These are phyloP conservation scores for Epichloe amarillans DNA, from an alignment of 2,329 filamentous ascomycete genomes.

Conservation along the genomic window DNA sequence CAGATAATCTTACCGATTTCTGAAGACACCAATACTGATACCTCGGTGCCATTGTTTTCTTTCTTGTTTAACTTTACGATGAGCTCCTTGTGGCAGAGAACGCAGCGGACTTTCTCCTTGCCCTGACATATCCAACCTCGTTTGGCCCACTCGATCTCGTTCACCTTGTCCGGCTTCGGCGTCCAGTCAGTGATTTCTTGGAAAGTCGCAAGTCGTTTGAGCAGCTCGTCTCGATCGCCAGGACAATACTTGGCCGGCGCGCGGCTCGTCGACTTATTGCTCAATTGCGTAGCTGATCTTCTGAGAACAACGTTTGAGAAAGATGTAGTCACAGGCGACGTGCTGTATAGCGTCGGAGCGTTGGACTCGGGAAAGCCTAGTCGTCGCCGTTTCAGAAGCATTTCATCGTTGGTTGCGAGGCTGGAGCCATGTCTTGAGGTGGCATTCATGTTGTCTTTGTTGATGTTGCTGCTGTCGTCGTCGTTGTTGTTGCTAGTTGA, in stretches of 20 bases:
- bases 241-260: slow-evolving; percentile 61
- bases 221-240: slow-evolving; percentile 69
- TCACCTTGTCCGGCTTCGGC: slow-evolving; percentile 76
- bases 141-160: slow-evolving; percentile 90
- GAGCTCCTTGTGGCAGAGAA: slow-evolving; percentile 71
- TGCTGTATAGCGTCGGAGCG: slow-evolving; percentile 15
- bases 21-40: slow-evolving; percentile 39
- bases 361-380: slow-evolving; percentile 30
- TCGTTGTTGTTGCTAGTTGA: background rate
- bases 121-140: slow-evolving; percentile 79
- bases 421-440: slow-evolving; percentile 7
- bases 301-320: slow-evolving; percentile 6
- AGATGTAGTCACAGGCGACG: slow-evolving; percentile 10
- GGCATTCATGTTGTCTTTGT: slow-evolving; percentile 11
- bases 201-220: slow-evolving; percentile 73
- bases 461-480: too few relatives aligned
- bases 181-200: slow-evolving; percentile 86
- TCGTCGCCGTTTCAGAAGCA: slow-evolving; percentile 40
- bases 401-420: slow-evolving; percentile 21
- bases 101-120: slow-evolving; percentile 73
- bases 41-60: slow-evolving; percentile 41
- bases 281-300: slow-evolving; percentile 2
- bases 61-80: slow-evolving; percentile 63
- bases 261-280: slow-evolving; percentile 11
- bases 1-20: slow-evolving; percentile 35